Percentiles rank a stretch among this genome's conserved stretches.
phyloP scores from a whole-genome alignment of 345 rosid genomes.

The Citrus trifoliata region DNA sequence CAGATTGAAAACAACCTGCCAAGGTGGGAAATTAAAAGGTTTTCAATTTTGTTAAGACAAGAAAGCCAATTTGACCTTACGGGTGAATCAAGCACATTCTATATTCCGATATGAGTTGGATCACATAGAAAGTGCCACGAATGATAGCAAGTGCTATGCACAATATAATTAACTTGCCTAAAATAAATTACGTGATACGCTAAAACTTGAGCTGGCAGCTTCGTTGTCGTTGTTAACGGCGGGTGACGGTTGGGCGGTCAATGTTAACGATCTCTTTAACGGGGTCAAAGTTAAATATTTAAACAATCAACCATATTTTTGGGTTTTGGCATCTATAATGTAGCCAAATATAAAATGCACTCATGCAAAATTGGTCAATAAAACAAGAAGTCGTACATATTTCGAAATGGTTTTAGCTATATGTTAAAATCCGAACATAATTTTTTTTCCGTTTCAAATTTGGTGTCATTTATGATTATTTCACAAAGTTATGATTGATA shows the following conservation, averaged over 20 bases:
- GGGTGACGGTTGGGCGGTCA: not conserved
- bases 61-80: not conserved
- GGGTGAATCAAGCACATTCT: not conserved
- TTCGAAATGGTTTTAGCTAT: too few relatives aligned
- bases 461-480: too few relatives aligned
- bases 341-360: not conserved
- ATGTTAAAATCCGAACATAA: too few relatives aligned
- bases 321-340: too few relatives aligned
- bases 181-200: too few relatives aligned
- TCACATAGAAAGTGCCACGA: too few relatives aligned
- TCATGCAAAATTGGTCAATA: not conserved
- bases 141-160: too few relatives aligned
- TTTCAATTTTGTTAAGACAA: not conserved
- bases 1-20: not conserved
- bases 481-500: too few relatives aligned
- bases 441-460: too few relatives aligned
- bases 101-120: not conserved
- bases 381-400: too few relatives aligned
- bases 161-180: too few relatives aligned
- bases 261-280: not conserved
- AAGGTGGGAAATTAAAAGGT: not conserved
- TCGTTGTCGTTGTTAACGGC: not conserved
- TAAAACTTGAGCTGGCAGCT: too few relatives aligned
- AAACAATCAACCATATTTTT: not conserved
- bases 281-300: not conserved